Evolutionary conservation across 2,329 filamentous ascomycete genomes (phyloP).

Genomic region (Parafenestella ontariensis): DNA sequence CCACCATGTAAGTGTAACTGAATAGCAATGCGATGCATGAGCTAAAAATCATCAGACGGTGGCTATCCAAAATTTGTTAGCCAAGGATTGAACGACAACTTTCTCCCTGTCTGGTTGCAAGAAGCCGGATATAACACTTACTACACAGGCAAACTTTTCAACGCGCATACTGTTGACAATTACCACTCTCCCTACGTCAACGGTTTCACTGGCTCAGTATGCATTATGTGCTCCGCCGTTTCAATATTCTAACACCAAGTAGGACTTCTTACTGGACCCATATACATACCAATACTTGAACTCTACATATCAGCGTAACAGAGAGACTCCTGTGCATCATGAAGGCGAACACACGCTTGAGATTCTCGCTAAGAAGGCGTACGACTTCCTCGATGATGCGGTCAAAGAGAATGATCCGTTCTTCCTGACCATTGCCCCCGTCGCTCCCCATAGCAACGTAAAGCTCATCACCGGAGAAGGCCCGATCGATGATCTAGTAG

Average conservation of each 20-base stretch:
- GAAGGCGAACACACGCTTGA: slow-evolving; percentile 64
- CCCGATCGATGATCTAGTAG: neutral
- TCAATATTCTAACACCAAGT: neutral
- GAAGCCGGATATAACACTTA: slow-evolving; percentile 71
- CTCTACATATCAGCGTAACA: slow-evolving; percentile 67
- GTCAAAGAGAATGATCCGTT: neutral
- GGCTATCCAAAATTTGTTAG: slow-evolving; percentile 70
- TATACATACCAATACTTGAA: slow-evolving; percentile 73
- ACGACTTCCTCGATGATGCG: slow-evolving; percentile 67
- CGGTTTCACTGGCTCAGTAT: slow-evolving; percentile 63
- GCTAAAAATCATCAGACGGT: slow-evolving; percentile 33
- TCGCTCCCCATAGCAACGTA: neutral
- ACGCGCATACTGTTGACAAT: slow-evolving; percentile 65
- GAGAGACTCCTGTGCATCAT: slow-evolving; percentile 62
- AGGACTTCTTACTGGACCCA: slow-evolving; percentile 67
- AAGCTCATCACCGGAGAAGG: neutral
- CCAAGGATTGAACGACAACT: slow-evolving; percentile 69
- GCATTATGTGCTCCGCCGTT: neutral
- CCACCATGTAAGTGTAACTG: slow-evolving; percentile 48
- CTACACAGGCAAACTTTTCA: slow-evolving; percentile 74
- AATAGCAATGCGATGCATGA: neutral
- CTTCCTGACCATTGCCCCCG: neutral
- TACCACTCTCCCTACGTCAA: slow-evolving; percentile 64
- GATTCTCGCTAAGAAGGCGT: slow-evolving; percentile 64
- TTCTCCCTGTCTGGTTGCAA: slow-evolving; percentile 72